phyloP scores from a whole-genome alignment of 257 asterid species.

The Mitragyna speciosa region DNA sequence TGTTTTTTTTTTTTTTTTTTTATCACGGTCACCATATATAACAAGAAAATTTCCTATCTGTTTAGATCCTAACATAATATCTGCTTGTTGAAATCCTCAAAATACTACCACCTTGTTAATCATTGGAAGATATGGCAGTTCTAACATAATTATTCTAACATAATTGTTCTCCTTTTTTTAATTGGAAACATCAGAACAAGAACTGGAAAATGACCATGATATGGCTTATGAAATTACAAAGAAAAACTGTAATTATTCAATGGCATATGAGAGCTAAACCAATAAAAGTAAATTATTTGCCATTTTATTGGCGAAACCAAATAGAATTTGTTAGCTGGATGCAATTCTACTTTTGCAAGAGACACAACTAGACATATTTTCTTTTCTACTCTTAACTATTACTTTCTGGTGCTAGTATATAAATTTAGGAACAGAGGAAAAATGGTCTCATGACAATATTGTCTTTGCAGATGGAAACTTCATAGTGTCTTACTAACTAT shows the following conservation, averaged over 20 bases:
- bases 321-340: too few species aligned
- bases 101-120: neutral
- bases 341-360: too few species aligned
- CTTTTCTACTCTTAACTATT: too few species aligned
- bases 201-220: neutral
- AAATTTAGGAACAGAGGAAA: neutral
- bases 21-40: neutral
- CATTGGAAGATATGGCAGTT: neutral
- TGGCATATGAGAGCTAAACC: neutral
- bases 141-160: too few species aligned
- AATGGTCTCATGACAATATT: neutral
- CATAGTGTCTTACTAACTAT: neutral
- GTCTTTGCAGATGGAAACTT: neutral
- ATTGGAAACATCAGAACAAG: neutral
- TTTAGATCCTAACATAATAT: neutral
- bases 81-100: neutral
- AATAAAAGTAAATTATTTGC: too few species aligned
- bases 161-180: neutral
- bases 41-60: neutral
- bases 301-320: too few species aligned
- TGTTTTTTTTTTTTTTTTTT: too few species aligned
- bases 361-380: too few species aligned
- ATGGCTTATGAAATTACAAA: neutral
- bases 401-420: neutral
- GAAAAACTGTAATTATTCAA: neutral